phyloP scores from a whole-genome alignment of 768 basidiomycete species.

The Erythrobasidium yunnanense region DNA sequence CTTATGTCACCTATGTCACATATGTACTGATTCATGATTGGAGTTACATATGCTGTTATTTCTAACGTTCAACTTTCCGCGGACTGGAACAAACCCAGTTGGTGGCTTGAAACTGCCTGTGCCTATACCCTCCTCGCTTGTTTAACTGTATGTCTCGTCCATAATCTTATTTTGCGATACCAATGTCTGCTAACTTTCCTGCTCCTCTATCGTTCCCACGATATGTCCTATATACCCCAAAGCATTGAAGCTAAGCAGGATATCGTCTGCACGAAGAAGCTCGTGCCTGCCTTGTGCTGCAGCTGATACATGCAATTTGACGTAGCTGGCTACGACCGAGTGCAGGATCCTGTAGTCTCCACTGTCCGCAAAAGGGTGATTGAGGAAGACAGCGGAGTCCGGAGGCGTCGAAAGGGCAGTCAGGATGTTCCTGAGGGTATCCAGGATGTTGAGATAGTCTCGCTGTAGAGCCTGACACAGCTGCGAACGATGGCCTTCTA shows the following conservation, averaged over 20 bases:
- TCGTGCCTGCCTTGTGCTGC: background rate
- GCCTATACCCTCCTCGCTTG: too few relatives aligned
- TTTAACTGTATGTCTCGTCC: too few relatives aligned
- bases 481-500: background rate
- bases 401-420: background rate
- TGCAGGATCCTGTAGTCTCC: slow-evolving; percentile 14
- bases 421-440: background rate
- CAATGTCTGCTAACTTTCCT: background rate
- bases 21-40: too few relatives aligned
- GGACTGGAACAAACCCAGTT: too few relatives aligned
- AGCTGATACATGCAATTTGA: background rate
- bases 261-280: background rate
- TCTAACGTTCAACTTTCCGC: too few relatives aligned
- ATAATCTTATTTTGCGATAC: too few relatives aligned
- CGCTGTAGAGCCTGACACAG: slow-evolving; percentile 4
- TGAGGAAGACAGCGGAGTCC: background rate
- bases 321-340: background rate
- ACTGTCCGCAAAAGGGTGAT: slow-evolving; percentile 9
- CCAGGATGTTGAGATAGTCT: slow-evolving; percentile 6
- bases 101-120: too few relatives aligned
- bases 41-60: too few relatives aligned
- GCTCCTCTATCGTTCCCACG: background rate
- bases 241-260: background rate
- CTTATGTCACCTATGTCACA: too few relatives aligned
- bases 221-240: slow-evolving; percentile 10